Evolutionary conservation across 2,329 filamentous ascomycete genomes (phyloP), one percentile per base, ranked within the genome.

Genomic region (Mycogone perniciosa): DNA sequence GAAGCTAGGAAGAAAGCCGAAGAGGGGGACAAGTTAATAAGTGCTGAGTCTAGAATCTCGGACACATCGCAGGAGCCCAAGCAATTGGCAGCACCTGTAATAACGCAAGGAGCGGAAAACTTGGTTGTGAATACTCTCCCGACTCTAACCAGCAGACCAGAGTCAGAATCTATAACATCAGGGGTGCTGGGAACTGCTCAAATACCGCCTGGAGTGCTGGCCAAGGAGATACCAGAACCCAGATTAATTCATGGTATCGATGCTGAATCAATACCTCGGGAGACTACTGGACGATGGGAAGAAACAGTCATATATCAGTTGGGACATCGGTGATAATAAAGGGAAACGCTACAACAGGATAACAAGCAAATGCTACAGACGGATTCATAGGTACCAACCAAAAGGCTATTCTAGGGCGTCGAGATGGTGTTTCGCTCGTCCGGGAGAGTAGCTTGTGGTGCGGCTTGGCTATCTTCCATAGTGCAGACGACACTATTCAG

Each of bases 1-100:
- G 72, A 69, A 33, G 66, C 70, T 2, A 64, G 65, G 39, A 65
- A 65, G 20, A 64, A 63, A 48, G 42, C 53, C 1, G 60, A 62
- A 29, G 53, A 59, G n/a, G 54, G 37, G 10, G 42, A 53, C 7
- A 31, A 40, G 27, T 10, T 7, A 9, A 20, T 30, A n/a, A 20
- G 8, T 3, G 33, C 39, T 13, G 30, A 33, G 6, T 11, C 31
- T 2, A 34, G 37, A 31, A 42, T 30, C 31, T 47, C 44, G 20
- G 26, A 11, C 8, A 35, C 48, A 26, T 50, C 43, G 2, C 41
- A 20, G 20, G 20, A 20, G 3, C 49, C 35, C 39, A 44, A 1
- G 33, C 39, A 7, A 13, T 8, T 10, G 30, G 35, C 8, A n/a
- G 29, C 20, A 39, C 30, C 39, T 26, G 10, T 26, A 42, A 5